Conservation (phyloP, 2,329 filamentous ascomycete genomes). For the Colletotrichum sp. region DNA sequence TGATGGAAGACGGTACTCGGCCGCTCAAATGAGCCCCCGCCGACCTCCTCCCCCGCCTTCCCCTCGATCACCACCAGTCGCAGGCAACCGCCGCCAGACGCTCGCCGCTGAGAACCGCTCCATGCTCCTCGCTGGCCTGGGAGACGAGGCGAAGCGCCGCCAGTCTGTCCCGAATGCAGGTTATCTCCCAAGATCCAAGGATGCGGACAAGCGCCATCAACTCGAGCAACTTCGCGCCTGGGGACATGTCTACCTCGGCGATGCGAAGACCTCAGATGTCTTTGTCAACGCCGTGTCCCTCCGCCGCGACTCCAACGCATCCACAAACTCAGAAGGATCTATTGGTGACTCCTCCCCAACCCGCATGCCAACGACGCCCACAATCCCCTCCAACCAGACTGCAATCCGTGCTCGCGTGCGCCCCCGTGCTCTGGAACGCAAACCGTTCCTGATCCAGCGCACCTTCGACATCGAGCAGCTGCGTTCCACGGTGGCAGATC, state of each 20-base stretch:
- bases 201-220: conserved; percentile 19
- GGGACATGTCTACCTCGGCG: conserved; percentile 46
- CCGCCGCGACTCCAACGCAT: conserved; percentile 35
- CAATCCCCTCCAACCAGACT: conserved; percentile 22
- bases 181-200: not conserved
- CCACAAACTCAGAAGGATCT: conserved; percentile 17
- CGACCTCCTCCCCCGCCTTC: conserved; percentile 15
- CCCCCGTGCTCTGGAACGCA: conserved; percentile 43
- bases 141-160: conserved; percentile 25
- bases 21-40: conserved; percentile 8
- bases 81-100: conserved; percentile 25
- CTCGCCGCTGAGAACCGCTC: conserved; percentile 33
- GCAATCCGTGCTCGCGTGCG: conserved; percentile 49
- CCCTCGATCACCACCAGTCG: conserved; percentile 18
- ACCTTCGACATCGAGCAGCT: conserved; percentile 56
- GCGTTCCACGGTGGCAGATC: conserved; percentile 48
- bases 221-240: conserved; percentile 42
- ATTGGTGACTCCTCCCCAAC: not conserved
- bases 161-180: conserved; percentile 25
- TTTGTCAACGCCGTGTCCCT: conserved; percentile 49
- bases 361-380: not conserved
- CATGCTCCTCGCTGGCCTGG: conserved; percentile 32
- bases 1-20: not conserved
- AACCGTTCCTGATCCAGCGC: conserved; percentile 53
- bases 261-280: conserved; percentile 46